phyloP scores from a whole-genome alignment of 148 eudicot species.

The Rhododendron vialii region DNA sequence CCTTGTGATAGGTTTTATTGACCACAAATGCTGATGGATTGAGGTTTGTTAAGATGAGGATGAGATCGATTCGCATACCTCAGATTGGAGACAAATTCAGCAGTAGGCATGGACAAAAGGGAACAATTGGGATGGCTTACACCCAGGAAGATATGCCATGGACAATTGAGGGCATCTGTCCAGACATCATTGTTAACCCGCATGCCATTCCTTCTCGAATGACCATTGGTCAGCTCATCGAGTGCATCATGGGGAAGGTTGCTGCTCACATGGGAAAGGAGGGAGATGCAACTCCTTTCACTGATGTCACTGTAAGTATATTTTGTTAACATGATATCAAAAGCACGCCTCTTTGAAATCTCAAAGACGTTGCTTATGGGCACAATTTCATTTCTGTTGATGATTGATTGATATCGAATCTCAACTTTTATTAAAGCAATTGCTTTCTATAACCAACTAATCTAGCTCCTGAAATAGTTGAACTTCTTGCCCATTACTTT shows the following conservation, averaged over 20 bases:
- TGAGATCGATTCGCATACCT: conserved; percentile 21
- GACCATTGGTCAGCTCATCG: conserved; percentile 24
- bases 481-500: not conserved
- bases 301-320: conserved; percentile 24
- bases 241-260: conserved; percentile 27
- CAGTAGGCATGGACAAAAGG: conserved; percentile 26
- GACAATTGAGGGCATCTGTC: conserved; percentile 18
- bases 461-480: not conserved
- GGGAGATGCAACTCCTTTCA: conserved; percentile 26
- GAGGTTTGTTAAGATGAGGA: conserved; percentile 16
- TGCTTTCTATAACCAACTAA: not conserved
- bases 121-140: conserved; percentile 21
- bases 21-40: conserved; percentile 22
- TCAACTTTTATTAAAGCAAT: not conserved
- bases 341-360: not conserved
- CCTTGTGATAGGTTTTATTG: conserved; percentile 12
- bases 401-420: not conserved
- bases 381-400: not conserved
- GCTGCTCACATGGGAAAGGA: conserved; percentile 24
- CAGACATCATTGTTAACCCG: conserved; percentile 21
- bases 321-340: not conserved
- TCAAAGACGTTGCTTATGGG: not conserved
- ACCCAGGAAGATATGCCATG: conserved; percentile 26
- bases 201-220: conserved; percentile 26
- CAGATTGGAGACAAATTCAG: conserved; percentile 26